These are phyloP conservation scores for Solanum etuberosum DNA, from an alignment of 257 asterid species.

Conservation along the genomic window DNA sequence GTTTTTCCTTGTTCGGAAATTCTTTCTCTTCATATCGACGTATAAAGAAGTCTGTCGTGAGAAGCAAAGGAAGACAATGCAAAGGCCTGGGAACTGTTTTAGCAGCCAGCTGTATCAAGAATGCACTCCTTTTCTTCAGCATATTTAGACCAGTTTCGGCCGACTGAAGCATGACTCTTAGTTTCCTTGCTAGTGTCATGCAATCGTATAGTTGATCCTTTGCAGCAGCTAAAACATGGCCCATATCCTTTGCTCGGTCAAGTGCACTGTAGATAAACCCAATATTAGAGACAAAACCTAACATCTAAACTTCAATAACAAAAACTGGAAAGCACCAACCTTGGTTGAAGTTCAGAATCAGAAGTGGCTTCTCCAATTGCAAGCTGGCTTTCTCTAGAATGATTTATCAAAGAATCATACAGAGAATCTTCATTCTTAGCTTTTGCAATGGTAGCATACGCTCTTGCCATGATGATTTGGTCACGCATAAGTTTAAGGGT, in stretches of 20 bases:
- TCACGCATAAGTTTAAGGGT: constrained; percentile 83
- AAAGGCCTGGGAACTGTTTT: constrained; percentile 89
- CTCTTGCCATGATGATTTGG: constrained; percentile 92
- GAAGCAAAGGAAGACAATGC: constrained; percentile 79
- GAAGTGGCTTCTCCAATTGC: constrained; percentile 76
- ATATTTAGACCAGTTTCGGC: constrained; percentile 44
- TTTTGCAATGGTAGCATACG: constrained; percentile 82
- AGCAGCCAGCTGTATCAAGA: constrained; percentile 87
- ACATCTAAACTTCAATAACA: constrained; percentile 1
- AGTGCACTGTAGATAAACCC: constrained; percentile 33
- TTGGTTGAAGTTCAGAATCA: constrained; percentile 78
- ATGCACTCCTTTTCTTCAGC: constrained; percentile 70
- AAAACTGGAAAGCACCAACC: constrained; percentile 32
- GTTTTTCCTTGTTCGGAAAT: constrained; percentile 55
- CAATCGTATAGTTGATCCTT: constrained; percentile 78
- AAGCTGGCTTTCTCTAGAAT: constrained; percentile 63
- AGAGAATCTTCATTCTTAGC: constrained; percentile 61
- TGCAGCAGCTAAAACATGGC: constrained; percentile 74
- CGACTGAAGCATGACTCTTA: constrained; percentile 89
- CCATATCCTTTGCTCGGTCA: constrained; percentile 87
- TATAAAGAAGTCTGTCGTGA: constrained; percentile 61
- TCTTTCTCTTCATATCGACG: constrained; percentile 44
- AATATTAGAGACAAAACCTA: constrained; percentile 9
- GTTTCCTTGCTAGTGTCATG: constrained; percentile 59
- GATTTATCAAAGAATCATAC: constrained; percentile 56